Percentiles rank a stretch among this genome's conserved stretches.
These are phyloP conservation scores for Metarhizium humberi DNA, from an alignment of 2,329 filamentous ascomycete genomes.

Conservation along the genomic window DNA sequence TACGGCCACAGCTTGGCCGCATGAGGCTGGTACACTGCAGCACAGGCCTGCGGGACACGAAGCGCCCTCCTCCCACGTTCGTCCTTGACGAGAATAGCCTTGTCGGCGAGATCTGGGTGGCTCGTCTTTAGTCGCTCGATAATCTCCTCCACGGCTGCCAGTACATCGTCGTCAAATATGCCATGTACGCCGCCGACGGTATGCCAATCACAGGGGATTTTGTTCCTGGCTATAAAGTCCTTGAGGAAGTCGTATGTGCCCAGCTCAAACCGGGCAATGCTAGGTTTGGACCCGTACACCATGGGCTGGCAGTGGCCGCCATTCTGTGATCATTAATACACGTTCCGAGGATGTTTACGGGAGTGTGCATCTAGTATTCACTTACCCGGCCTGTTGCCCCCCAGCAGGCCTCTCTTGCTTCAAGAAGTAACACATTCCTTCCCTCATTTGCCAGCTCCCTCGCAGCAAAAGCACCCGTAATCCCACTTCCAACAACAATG, in stretches of 20 bases:
- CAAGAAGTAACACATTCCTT: slow-evolving; percentile 58
- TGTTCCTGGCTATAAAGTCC: slow-evolving; percentile 43
- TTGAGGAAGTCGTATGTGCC: slow-evolving; percentile 54
- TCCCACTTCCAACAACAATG: slow-evolving; percentile 65
- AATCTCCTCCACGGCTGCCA: slow-evolving; percentile 40
- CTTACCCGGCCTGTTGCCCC: slow-evolving; percentile 73
- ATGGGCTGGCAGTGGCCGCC: slow-evolving; percentile 68
- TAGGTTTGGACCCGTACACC: slow-evolving; percentile 50
- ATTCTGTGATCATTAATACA: slow-evolving; percentile 34
- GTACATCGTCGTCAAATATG: slow-evolving; percentile 47
- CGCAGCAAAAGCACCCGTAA: slow-evolving; percentile 66
- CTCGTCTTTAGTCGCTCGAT: slow-evolving; percentile 36
- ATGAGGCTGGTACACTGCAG: slow-evolving; percentile 53
- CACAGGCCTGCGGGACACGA: slow-evolving; percentile 46
- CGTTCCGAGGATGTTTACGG: neutral
- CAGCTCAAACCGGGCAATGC: slow-evolving; percentile 63
- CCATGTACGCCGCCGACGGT: slow-evolving; percentile 54
- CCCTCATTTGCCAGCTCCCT: slow-evolving; percentile 46
- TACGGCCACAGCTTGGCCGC: slow-evolving; percentile 75
- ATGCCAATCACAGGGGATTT: slow-evolving; percentile 62
- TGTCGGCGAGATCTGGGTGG: slow-evolving; percentile 48
- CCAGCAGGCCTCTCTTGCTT: slow-evolving; percentile 72
- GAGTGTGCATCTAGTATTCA: slow-evolving; percentile 8
- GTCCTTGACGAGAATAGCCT: slow-evolving; percentile 30
- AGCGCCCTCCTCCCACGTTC: slow-evolving; percentile 37